Evolutionary conservation across 495 filamentous ascomycete genomes (phyloP), one percentile per base, ranked within the genome.

Genomic region (Hypoxylon subgilvum): DNA sequence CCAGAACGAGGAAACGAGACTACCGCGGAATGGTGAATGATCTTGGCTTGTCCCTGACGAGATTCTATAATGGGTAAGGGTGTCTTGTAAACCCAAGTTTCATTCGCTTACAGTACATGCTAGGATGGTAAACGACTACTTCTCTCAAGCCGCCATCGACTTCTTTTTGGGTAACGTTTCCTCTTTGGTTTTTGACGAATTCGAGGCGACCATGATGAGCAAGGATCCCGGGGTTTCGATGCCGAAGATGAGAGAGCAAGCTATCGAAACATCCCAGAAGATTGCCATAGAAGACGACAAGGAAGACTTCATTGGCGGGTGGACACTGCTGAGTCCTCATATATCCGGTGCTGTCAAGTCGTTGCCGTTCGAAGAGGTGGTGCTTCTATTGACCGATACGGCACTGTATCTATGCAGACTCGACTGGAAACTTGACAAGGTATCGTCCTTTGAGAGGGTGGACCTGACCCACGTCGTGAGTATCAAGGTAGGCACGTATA

Each of bases 41-140:
- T 68, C 83, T 96, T n/a, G 88, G 90, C 0, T 74, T 97, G 13
- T 96, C 91, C 0, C 76, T 97, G 8, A 89, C 88, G 8, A 75
- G 89, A 16, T 83, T 85, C 52, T 86, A 84, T 51, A 85, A 82
- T 14, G 80, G 80, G 80, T 83, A 63, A 68, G 74, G 59, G 16
- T 1, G 16, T 0, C 3, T 17, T 18, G 23, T 17, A 16, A 2
- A 30, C 9, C 3, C 36, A 27, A 4, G 13, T 43, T 19, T 49
- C 28, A 35, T 9, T 34, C 39, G 43, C 51, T 59, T 67, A 53
- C 65, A 43, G 74, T 79, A 64, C 81, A 77, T 61, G 79, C 81
- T 69, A 96, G 96, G 61, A 91, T 96, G 64, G 89, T 98, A 61
- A 92, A 92, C 64, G 94, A 98, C 71, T 96, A 92, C 70, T 97